phyloP scores from a whole-genome alignment of 2,329 filamentous ascomycete species.

The Neofusicoccum sp. region DNA sequence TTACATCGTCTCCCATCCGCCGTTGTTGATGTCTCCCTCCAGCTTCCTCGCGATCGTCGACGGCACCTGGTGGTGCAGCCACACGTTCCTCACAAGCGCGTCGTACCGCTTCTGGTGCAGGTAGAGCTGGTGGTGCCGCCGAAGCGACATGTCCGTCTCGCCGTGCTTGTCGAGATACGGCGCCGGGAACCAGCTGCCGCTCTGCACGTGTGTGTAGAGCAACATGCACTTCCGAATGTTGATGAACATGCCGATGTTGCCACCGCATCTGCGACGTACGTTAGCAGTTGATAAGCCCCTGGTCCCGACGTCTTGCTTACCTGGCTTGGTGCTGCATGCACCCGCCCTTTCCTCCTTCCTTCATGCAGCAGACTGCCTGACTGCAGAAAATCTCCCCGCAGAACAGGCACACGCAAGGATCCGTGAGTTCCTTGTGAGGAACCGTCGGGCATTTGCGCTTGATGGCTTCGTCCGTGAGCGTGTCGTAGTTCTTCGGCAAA shows the following conservation, averaged over 20 bases:
- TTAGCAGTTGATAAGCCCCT: conserved; percentile 9
- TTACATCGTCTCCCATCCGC: conserved; percentile 81
- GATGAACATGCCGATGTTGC: conserved; percentile 88
- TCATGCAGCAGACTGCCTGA: conserved; percentile 87
- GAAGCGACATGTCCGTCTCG: conserved; percentile 87
- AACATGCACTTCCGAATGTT: conserved; percentile 96
- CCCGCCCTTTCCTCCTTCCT: conserved; percentile 56
- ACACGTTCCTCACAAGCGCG: conserved; percentile 77
- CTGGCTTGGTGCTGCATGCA: conserved; percentile 86
- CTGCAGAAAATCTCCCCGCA: conserved; percentile 97
- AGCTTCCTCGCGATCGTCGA: conserved; percentile 86
- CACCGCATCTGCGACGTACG: conserved; percentile 65
- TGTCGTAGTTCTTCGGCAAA: conserved; percentile 87
- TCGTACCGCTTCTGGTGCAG: conserved; percentile 95
- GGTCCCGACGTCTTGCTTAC: conserved; percentile 51
- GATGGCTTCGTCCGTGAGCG: conserved; percentile 87
- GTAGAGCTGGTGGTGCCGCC: conserved; percentile 81
- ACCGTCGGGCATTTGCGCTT: conserved; percentile 80
- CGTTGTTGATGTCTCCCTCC: conserved; percentile 94
- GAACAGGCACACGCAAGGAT: conserved; percentile 89
- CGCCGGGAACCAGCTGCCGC: conserved; percentile 80
- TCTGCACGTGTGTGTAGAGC: conserved; percentile 77
- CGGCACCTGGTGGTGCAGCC: conserved; percentile 82
- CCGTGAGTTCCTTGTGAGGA: conserved; percentile 77
- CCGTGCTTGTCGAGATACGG: conserved; percentile 96